Conservation (phyloP, 164 flowering plant species). For the Houttuynia cordata region DNA sequence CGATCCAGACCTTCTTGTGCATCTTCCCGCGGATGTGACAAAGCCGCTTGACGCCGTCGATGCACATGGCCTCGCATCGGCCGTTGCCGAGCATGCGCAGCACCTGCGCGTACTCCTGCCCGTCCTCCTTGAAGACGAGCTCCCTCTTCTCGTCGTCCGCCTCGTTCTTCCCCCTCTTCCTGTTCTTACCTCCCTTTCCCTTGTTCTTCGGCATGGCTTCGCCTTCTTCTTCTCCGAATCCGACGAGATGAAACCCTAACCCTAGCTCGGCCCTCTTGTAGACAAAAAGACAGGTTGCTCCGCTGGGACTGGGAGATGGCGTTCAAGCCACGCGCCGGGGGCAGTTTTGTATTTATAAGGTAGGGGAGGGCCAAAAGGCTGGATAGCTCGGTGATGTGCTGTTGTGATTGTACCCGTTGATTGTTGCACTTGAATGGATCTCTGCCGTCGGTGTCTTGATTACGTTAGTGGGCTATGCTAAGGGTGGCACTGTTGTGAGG, state of each 20-base stretch:
- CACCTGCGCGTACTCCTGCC: slow-evolving; percentile 23
- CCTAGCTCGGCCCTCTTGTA: neutral
- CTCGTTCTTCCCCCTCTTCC: slow-evolving; percentile 26
- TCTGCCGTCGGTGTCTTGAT: no score
- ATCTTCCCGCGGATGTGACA: slow-evolving; percentile 23
- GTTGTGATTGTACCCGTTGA: no score
- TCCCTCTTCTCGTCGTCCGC: slow-evolving; percentile 24
- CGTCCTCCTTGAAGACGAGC: slow-evolving; percentile 24
- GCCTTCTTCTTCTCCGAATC: neutral
- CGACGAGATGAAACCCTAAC: slow-evolving; percentile 5
- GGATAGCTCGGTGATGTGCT: no score
- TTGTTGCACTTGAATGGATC: no score
- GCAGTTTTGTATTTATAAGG: no score
- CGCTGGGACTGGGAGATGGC: no score
- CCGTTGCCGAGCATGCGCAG: slow-evolving; percentile 43
- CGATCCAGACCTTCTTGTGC: slow-evolving; percentile 27
- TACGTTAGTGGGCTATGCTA: no score
- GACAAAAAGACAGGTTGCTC: no score
- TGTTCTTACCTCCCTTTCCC: slow-evolving; percentile 26
- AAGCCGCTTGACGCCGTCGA: slow-evolving; percentile 25
- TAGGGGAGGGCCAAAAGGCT: no score
- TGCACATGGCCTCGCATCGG: slow-evolving; percentile 48
- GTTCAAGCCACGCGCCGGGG: no score
- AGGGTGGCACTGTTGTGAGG: no score
- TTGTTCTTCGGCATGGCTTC: slow-evolving; percentile 24